Evolutionary conservation across 1,284 basidiomycete species (phyloP).

Genomic region (Polyporus tsugae): DNA sequence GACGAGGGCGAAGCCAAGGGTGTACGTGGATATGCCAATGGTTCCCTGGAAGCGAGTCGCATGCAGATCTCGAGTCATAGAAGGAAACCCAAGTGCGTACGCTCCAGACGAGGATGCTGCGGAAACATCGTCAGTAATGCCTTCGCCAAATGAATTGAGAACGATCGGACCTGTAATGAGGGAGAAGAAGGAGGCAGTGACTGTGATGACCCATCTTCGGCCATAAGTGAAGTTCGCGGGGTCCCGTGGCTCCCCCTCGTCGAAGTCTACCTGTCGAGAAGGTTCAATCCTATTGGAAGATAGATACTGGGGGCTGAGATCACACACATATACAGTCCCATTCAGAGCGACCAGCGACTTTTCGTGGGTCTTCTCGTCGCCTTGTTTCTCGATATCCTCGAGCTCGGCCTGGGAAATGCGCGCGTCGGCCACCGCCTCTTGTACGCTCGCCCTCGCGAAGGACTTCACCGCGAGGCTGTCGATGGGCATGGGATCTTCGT

Average conservation of each 20-base stretch:
- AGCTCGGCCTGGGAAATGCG: constrained; percentile 36
- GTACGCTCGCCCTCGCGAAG: constrained; percentile 36
- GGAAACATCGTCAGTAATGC: neutral
- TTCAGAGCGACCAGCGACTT: constrained; percentile 11
- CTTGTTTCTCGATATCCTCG: constrained; percentile 28
- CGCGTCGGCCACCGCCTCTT: constrained; percentile 38
- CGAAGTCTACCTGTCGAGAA: constrained; percentile 60
- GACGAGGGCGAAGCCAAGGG: constrained; percentile 73
- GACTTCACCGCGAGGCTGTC: constrained; percentile 32
- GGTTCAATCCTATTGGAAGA: neutral
- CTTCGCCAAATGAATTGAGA: neutral
- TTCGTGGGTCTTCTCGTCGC: constrained; percentile 21
- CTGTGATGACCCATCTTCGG: constrained; percentile 62
- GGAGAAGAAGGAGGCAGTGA: constrained; percentile 65
- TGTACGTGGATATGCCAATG: constrained; percentile 66
- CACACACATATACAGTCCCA: constrained; percentile 34
- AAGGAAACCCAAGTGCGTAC: constrained; percentile 65
- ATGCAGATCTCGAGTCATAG: constrained; percentile 72
- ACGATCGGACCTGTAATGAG: constrained; percentile 54
- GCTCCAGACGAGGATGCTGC: constrained; percentile 61
- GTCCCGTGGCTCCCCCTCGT: constrained; percentile 54
- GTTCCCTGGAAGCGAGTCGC: constrained; percentile 67
- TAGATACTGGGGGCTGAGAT: constrained; percentile 10
- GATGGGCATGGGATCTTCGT: constrained; percentile 34
- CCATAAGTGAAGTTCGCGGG: constrained; percentile 56